phyloP scores from a whole-genome alignment of 2,329 filamentous ascomycete species.

The Fusarium praegraminearum region DNA sequence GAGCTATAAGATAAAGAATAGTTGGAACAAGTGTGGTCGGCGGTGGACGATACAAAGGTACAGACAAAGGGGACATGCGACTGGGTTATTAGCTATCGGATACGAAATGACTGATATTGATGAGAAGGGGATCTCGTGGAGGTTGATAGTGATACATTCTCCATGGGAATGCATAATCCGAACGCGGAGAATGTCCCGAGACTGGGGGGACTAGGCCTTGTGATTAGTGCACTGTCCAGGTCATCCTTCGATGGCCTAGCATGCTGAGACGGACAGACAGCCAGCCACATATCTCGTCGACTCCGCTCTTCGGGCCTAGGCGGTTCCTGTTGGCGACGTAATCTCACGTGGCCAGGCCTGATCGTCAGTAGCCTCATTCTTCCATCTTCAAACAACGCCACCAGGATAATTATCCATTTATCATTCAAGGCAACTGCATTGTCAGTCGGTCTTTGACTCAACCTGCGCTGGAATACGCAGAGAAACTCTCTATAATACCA shows the following conservation, averaged over 20 bases:
- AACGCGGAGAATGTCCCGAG: slow-evolving; percentile 37
- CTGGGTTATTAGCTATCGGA: slow-evolving; percentile 6
- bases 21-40: slow-evolving; percentile 26
- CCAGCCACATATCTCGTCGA: not conserved
- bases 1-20: slow-evolving; percentile 8
- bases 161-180: slow-evolving; percentile 11
- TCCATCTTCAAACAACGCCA: slow-evolving; percentile 25
- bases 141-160: slow-evolving; percentile 11
- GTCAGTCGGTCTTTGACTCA: not conserved
- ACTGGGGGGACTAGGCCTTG: slow-evolving; percentile 28
- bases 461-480: not conserved
- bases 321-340: slow-evolving; percentile 37
- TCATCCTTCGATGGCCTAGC: not conserved
- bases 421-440: slow-evolving; percentile 7
- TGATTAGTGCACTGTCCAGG: slow-evolving; percentile 27
- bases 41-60: slow-evolving; percentile 3
- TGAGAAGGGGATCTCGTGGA: slow-evolving; percentile 11
- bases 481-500: not conserved
- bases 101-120: slow-evolving; percentile 3
- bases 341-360: slow-evolving; percentile 45
- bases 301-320: slow-evolving; percentile 13
- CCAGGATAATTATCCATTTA: not conserved
- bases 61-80: slow-evolving; percentile 12
- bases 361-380: slow-evolving; percentile 35
- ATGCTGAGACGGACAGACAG: not conserved